Evolutionary conservation across 2,329 filamentous ascomycete species (phyloP).

Genomic region (Diaporthe sp.): DNA sequence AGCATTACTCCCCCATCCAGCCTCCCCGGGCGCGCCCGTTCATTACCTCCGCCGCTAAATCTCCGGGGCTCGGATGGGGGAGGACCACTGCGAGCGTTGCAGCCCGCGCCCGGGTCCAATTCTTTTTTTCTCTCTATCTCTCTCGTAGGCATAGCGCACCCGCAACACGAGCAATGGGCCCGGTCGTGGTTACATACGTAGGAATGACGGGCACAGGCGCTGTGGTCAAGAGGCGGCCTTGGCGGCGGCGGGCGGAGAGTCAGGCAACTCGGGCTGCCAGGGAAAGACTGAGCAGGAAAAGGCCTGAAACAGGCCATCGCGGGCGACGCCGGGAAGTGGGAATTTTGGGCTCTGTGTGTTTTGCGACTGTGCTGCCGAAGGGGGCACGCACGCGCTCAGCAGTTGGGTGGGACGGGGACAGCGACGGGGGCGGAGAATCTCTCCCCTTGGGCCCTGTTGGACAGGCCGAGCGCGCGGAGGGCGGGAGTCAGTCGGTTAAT

Average conservation of each 20-base stretch:
- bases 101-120: neutral
- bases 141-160: conserved; percentile 4
- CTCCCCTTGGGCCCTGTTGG: neutral
- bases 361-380: conserved; percentile 1
- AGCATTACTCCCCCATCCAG: neutral
- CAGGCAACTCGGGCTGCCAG: neutral
- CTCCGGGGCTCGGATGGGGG: conserved; percentile 16
- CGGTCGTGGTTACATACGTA: neutral
- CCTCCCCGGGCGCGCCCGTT: neutral
- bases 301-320: conserved; percentile 1
- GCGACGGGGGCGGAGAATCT: conserved; percentile 9
- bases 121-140: neutral
- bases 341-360: neutral
- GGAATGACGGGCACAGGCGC: neutral
- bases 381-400: neutral
- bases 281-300: neutral
- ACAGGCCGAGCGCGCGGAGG: conserved; percentile 15
- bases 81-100: neutral
- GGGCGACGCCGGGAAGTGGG: conserved; percentile 17
- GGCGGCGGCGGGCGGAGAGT: conserved; percentile 9
- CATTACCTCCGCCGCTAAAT: neutral
- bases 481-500: conserved; percentile 3
- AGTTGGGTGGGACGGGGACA: conserved; percentile 1
- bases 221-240: conserved; percentile 14
- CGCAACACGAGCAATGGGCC: conserved; percentile 3